Evolutionary conservation across 257 asterid species (phyloP), one percentile per base, ranked within the genome.

Genomic region (Solanum paucissectum): DNA sequence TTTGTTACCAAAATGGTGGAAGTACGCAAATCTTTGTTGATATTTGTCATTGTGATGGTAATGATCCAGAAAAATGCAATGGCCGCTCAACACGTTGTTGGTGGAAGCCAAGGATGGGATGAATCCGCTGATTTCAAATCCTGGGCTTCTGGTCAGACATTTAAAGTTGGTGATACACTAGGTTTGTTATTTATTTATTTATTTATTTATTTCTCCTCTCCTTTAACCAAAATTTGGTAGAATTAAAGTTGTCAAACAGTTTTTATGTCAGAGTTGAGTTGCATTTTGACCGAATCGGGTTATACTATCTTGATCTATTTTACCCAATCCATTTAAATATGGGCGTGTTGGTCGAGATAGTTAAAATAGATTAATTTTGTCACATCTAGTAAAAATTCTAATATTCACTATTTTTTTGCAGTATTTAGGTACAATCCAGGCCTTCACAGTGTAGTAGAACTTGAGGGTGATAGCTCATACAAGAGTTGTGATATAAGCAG

Each of bases 41-140:
- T 88, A 0, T 58, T 75, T 9, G 84, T 90, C 27, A 6, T 92
- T 66, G 25, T 89, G 29, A 85, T 18, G 16, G 55, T 86, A 2
- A 29, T 73, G 7, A 9, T 86, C 84, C 38, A 37, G n/a, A 76
- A 87, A 87, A 88, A 88, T 87, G 91, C 91, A 68, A 37, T 88
- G 5, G 98, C 98, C 2, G 89, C 93, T 7, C 93, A 93, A 77
- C 93, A 90, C 34, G 88, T 25, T 0, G 99, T 95, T 12, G 98
- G 99, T 25, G 99, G 98, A 86, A 96, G 95, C 92, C 94, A 92
- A 89, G 98, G 98, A 10, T 96, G 99, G 99, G 99, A 93, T 83
- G 93, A 90, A 85, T 96, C 99, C 25, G 92, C 94, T 5, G 97
- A 95, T 89, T 96, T 93, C 92, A 87, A 90, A 21, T 60, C 99